Evolutionary conservation across 2,329 filamentous ascomycete species (phyloP), one percentile per base, ranked within the genome.

Genomic region (Colletotrichum acutatum): DNA sequence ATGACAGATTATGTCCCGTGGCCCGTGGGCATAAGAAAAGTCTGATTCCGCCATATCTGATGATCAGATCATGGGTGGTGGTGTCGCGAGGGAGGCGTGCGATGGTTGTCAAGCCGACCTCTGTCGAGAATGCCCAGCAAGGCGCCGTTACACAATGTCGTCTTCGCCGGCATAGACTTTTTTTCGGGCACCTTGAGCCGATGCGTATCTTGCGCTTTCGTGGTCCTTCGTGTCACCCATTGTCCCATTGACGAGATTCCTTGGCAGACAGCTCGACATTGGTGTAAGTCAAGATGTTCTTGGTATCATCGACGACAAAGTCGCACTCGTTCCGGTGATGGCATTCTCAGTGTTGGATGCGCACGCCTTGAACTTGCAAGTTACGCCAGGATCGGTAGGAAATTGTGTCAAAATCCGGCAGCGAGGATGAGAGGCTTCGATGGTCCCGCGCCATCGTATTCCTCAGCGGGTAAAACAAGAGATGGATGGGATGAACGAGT

Each of bases 91-190:
- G 30, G 28, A 8, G 62, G 30, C 16, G 24, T 11, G n/a, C 37
- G 22, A 54, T 49, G 34, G 66, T 53, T 16, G 61, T 16, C n/a
- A 32, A 24, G 22, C 61, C 60, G 26, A 16, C 66, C 71, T 71
- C 49, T 30, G 26, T 28, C 26, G 63, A 32, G 46, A 30, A 65
- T 56, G 67, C 1, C 34, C 66, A 52, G 22, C 14, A 37, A 64
- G 16, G 42, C 12, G 30, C 19, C 11, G 9, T 63, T 14, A 24
- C n/a, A 34, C 32, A 7, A 30, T 52, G 28, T 14, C 19, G 5
- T 26, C 7, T 63, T 28, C 28, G 26, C 30, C 19, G 26, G 19
- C 26, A 24, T 9, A 53, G 22, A 34, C n/a, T 16, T 16, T 30
- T 63, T 16, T 26, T 12, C 32, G 30, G n/a, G 19, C 11, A 26